Conservation (phyloP, 495 filamentous ascomycete species). For the Filosporella fistucella region DNA sequence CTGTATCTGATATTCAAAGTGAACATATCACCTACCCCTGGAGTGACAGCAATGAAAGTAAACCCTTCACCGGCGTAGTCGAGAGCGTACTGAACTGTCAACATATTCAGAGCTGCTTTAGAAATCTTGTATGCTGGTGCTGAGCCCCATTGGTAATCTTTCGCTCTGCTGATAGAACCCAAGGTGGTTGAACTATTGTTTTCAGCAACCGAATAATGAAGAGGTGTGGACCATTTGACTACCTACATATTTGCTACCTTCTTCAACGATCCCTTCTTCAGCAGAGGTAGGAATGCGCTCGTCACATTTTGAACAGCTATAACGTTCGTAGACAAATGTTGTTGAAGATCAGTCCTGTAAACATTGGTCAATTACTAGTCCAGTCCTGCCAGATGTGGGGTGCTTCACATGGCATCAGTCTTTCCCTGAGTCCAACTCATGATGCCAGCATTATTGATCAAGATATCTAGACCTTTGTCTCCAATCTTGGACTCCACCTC, state of each 20-base stretch:
- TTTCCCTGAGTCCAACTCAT: slow-evolving; percentile 21
- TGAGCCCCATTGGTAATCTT: slow-evolving; percentile 15
- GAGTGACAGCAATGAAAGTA: slow-evolving; percentile 37
- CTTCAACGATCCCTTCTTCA: slow-evolving; percentile 39
- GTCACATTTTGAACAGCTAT: slow-evolving; percentile 37
- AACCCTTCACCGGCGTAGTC: slow-evolving; percentile 37
- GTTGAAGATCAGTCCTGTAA: slow-evolving; percentile 31
- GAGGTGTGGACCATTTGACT: not conserved
- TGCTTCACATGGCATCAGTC: slow-evolving; percentile 30
- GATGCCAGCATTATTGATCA: slow-evolving; percentile 38
- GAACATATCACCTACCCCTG: slow-evolving; percentile 42
- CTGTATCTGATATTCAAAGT: slow-evolving; percentile 1
- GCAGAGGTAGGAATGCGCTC: slow-evolving; percentile 38
- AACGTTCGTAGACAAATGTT: slow-evolving; percentile 41
- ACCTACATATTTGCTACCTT: slow-evolving; percentile 43
- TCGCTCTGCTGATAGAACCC: slow-evolving; percentile 35
- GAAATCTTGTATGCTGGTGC: slow-evolving; percentile 45
- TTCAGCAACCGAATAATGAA: not conserved
- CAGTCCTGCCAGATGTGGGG: not conserved
- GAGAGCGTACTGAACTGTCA: slow-evolving; percentile 43
- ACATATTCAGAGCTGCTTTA: slow-evolving; percentile 46
- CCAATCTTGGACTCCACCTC: slow-evolving; percentile 25
- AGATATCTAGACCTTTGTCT: slow-evolving; percentile 33
- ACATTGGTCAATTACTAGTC: not conserved
- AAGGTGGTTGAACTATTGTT: slow-evolving; percentile 33